These are phyloP conservation scores for Microbotryum violaceum DNA, from an alignment of 1,284 basidiomycete genomes.

Conservation along the genomic window DNA sequence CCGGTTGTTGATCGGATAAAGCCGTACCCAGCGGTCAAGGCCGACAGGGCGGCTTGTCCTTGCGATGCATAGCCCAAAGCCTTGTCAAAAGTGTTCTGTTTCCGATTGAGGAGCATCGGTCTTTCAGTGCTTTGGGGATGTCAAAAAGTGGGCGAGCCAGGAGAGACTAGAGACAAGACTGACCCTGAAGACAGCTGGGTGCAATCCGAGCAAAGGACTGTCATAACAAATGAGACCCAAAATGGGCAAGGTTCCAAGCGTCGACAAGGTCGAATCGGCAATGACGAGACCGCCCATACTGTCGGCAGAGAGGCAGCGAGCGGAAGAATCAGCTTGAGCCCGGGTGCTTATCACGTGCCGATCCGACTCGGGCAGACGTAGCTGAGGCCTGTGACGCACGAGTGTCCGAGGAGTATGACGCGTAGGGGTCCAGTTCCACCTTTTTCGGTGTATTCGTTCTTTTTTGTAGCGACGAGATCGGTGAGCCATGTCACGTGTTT, in stretches of 20 bases:
- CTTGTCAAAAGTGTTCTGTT: slow-evolving; percentile 17
- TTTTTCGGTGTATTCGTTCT: slow-evolving; percentile 3
- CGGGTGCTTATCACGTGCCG: neutral
- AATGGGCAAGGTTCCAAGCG: slow-evolving; percentile 18
- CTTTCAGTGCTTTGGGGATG: neutral
- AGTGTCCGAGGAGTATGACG: slow-evolving; percentile 25
- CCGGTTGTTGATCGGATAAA: slow-evolving; percentile 7
- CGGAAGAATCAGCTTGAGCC: neutral
- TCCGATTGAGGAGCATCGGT: neutral
- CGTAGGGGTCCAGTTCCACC: slow-evolving; percentile 17
- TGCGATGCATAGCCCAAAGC: slow-evolving; percentile 18
- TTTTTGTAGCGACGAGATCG: slow-evolving; percentile 12
- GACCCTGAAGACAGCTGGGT: slow-evolving; percentile 26
- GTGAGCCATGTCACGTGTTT: slow-evolving; percentile 24
- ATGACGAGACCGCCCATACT: slow-evolving; percentile 33
- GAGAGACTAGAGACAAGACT: neutral
- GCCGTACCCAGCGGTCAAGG: slow-evolving; percentile 22
- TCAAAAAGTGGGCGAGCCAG: neutral
- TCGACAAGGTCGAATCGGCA: slow-evolving; percentile 21
- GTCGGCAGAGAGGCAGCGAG: neutral
- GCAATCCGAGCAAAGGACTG: slow-evolving; percentile 24
- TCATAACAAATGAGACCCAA: slow-evolving; percentile 29
- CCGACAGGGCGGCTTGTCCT: slow-evolving; percentile 25
- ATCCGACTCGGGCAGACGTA: neutral
- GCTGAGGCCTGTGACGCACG: slow-evolving; percentile 9